phyloP scores from a whole-genome alignment of 371 early-diverging fungal genomes.

The Mycotypha africana region DNA sequence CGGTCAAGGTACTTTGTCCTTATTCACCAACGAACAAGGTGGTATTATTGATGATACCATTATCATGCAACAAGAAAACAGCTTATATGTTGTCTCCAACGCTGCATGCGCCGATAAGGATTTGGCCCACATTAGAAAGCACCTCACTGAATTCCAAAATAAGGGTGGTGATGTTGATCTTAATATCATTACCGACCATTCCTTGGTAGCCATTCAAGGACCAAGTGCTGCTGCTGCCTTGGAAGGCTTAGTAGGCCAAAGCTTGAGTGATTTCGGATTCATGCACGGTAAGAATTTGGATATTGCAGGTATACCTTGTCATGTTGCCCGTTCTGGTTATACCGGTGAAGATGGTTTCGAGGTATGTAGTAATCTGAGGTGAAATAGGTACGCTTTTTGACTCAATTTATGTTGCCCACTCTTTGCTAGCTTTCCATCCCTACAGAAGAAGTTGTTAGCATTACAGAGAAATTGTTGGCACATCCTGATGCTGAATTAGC shows the following conservation, averaged over 20 bases:
- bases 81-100: slow-evolving; percentile 94
- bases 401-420: neutral
- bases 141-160: slow-evolving; percentile 73
- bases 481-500: slow-evolving; percentile 84
- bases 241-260: slow-evolving; percentile 45
- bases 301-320: slow-evolving; percentile 75
- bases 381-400: neutral
- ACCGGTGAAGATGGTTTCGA: slow-evolving; percentile 99
- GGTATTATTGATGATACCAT: slow-evolving; percentile 98
- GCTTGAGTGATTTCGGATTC: slow-evolving; percentile 72
- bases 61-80: slow-evolving; percentile 79
- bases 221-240: slow-evolving; percentile 67
- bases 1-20: slow-evolving; percentile 80
- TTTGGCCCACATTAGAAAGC: slow-evolving; percentile 76
- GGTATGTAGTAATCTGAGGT: no score
- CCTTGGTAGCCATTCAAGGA: slow-evolving; percentile 92
- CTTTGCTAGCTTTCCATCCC: slow-evolving; percentile 79
- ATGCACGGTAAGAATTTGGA: slow-evolving; percentile 80
- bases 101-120: slow-evolving; percentile 98
- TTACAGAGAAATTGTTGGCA: slow-evolving; percentile 71
- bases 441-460: slow-evolving; percentile 53
- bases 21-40: slow-evolving; percentile 93
- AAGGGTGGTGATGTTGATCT: slow-evolving; percentile 88
- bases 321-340: slow-evolving; percentile 95
- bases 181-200: slow-evolving; percentile 75